phyloP scores from a whole-genome alignment of 1,284 basidiomycete species.

The Leucoagaricus sp. region DNA sequence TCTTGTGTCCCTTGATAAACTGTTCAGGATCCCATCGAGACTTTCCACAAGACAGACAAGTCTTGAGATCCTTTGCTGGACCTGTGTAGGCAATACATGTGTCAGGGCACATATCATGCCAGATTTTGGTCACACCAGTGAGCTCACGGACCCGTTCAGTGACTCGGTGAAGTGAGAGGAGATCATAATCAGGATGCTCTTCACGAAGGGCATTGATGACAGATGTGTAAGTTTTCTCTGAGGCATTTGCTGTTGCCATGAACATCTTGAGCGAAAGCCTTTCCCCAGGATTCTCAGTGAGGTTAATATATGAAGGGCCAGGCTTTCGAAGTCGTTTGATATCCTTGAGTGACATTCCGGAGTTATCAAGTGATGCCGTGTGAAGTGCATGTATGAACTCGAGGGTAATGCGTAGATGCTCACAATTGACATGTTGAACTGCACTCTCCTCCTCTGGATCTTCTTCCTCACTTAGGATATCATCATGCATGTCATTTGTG shows the following conservation, averaged over 20 bases:
- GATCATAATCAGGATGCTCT: not conserved
- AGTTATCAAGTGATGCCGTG: slow-evolving; percentile 8
- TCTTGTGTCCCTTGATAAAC: not conserved
- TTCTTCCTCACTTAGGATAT: no score
- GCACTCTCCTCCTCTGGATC: no score
- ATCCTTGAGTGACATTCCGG: not conserved
- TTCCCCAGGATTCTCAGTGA: not conserved
- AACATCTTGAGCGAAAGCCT: not conserved
- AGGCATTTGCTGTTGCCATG: not conserved
- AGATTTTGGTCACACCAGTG: slow-evolving; percentile 15
- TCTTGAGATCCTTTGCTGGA: slow-evolving; percentile 6
- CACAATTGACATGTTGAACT: no score
- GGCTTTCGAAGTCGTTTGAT: not conserved
- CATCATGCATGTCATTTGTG: no score
- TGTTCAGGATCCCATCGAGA: not conserved
- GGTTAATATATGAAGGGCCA: not conserved
- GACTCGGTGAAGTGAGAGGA: not conserved
- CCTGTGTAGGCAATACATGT: slow-evolving; percentile 22
- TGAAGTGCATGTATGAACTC: no score
- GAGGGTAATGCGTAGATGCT: no score
- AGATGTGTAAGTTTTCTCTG: not conserved
- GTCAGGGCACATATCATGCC: slow-evolving; percentile 22
- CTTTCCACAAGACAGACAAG: slow-evolving; percentile 14
- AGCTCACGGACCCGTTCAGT: not conserved
- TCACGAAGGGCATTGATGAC: not conserved